A percentile compares a stretch with the other conserved stretches of the same genome.
These are phyloP conservation scores for Mycena alexandri DNA, from an alignment of 768 basidiomycete genomes.

Conservation along the genomic window DNA sequence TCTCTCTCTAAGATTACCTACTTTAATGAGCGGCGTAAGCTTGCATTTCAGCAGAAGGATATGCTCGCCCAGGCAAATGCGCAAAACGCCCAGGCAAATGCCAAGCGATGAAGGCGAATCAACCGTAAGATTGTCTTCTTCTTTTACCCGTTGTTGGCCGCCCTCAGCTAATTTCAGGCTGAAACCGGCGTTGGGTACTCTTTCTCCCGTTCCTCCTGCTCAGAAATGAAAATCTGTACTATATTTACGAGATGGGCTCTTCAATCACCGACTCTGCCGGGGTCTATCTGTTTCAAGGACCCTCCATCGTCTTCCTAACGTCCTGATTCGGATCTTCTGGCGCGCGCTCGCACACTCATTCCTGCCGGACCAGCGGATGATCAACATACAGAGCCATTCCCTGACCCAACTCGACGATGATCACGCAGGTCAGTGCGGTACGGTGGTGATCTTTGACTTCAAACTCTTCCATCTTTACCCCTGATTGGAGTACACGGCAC, in stretches of 20 bases:
- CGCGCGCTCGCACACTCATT: not conserved
- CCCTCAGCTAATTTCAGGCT: slow-evolving; percentile 4
- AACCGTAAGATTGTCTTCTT: slow-evolving; percentile 10
- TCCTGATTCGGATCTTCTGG: slow-evolving; percentile 26
- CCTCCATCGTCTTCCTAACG: slow-evolving; percentile 2
- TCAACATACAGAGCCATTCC: slow-evolving; percentile 12
- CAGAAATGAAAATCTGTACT: slow-evolving; percentile 18
- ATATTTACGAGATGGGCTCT: slow-evolving; percentile 19
- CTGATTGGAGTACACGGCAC: slow-evolving; percentile 4
- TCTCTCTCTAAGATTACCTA: slow-evolving; percentile 80
- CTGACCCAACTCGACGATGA: slow-evolving; percentile 4
- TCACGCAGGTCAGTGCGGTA: slow-evolving; percentile 19
- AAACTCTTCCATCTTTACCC: slow-evolving; percentile 15
- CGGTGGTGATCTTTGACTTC: slow-evolving; percentile 20
- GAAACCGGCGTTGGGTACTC: slow-evolving; percentile 23
- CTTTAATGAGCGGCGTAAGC: slow-evolving; percentile 90
- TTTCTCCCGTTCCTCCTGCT: slow-evolving; percentile 19
- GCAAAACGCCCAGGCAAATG: slow-evolving; percentile 41
- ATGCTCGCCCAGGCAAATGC: slow-evolving; percentile 64
- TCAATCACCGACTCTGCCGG: slow-evolving; percentile 26
- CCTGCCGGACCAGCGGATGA: slow-evolving; percentile 6
- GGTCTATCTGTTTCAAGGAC: slow-evolving; percentile 28
- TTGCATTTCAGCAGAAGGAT: slow-evolving; percentile 84
- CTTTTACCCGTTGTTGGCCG: not conserved
- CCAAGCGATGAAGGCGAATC: slow-evolving; percentile 19